These are phyloP conservation scores for Leptographium wingfieldii DNA, from an alignment of 2,329 filamentous ascomycete genomes.

Conservation along the genomic window DNA sequence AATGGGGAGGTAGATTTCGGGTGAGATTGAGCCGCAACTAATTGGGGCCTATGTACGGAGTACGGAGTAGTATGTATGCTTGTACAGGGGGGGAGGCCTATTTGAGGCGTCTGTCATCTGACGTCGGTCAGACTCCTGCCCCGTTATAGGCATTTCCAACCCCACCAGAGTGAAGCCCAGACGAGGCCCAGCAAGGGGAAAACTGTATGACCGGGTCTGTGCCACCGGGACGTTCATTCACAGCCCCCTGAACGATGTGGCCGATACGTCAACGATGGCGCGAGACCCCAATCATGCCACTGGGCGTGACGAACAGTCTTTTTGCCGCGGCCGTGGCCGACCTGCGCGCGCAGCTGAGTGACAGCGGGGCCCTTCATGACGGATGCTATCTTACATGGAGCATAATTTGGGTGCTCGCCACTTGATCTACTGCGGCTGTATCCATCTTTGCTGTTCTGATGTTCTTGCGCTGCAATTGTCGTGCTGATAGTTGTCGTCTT, in stretches of 20 bases:
- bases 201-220: slow-evolving; percentile 24
- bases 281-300: slow-evolving; percentile 23
- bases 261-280: slow-evolving; percentile 14
- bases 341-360: slow-evolving; percentile 21
- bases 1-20: background rate
- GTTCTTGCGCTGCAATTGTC: background rate
- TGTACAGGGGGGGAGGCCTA: background rate
- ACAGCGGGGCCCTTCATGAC: slow-evolving; percentile 25
- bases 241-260: slow-evolving; percentile 20
- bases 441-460: background rate
- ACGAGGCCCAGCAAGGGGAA: too few relatives aligned
- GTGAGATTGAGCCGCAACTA: background rate
- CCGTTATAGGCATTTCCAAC: background rate
- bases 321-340: slow-evolving; percentile 24
- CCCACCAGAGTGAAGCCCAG: too few relatives aligned
- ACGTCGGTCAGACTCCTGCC: background rate
- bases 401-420: slow-evolving; percentile 10
- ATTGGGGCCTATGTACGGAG: background rate
- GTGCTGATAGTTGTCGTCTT: too few relatives aligned
- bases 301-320: slow-evolving; percentile 19
- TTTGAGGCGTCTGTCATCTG: background rate
- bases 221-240: slow-evolving; percentile 22
- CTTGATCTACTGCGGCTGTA: background rate
- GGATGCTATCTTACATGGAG: slow-evolving; percentile 23
- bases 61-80: background rate